A percentile compares a stretch with the other conserved stretches of the same genome.
Conservation (phyloP, 176 grass and related monocot species). For the Microstegium vimineum region DNA sequence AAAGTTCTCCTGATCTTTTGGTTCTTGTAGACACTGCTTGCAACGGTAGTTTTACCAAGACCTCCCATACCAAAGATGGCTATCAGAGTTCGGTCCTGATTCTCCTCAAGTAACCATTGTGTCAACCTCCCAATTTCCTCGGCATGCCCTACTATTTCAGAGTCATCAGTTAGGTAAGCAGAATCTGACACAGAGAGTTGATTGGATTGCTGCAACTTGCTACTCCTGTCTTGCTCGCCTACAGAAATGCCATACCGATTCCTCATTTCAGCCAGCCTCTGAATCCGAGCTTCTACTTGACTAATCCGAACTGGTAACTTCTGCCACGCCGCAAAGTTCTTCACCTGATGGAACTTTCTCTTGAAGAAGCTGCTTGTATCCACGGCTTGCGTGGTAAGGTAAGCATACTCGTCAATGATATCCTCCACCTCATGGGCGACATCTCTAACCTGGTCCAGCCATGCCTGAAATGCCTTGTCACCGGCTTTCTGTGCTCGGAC, state of each 20-base stretch:
- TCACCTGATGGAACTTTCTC: constrained; percentile 32
- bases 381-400: constrained; percentile 13
- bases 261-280: constrained; percentile 34
- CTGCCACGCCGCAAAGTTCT: constrained; percentile 21
- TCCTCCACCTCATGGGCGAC: constrained; percentile 50
- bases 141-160: constrained; percentile 33
- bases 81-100: constrained; percentile 21
- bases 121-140: constrained; percentile 24
- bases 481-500: neutral
- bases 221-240: neutral
- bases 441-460: constrained; percentile 43
- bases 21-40: constrained; percentile 36
- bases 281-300: constrained; percentile 40
- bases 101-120: constrained; percentile 30
- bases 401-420: constrained; percentile 46
- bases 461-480: constrained; percentile 17
- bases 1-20: constrained; percentile 18
- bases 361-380: constrained; percentile 24
- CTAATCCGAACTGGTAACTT: constrained; percentile 17
- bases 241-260: constrained; percentile 22
- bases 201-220: neutral
- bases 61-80: constrained; percentile 56
- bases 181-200: constrained; percentile 12
- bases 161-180: constrained; percentile 19
- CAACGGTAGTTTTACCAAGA: constrained; percentile 51